Conservation (phyloP, 2,329 filamentous ascomycete species). For the Cucurbitaria berberidis region DNA sequence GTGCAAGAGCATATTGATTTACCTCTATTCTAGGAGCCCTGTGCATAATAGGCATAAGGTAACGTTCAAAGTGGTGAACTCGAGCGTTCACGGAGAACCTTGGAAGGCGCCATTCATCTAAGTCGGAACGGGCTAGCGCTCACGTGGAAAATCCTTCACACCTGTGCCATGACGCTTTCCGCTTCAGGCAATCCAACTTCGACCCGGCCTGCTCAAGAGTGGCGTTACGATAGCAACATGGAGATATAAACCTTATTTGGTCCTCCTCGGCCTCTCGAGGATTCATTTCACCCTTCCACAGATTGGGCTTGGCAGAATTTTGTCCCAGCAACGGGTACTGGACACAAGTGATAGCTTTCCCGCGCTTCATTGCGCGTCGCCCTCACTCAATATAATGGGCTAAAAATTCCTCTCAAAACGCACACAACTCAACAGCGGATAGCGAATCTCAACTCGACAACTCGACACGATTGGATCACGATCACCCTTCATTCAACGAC, state of each 20-base stretch:
- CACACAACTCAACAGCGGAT: not conserved
- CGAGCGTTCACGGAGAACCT: not conserved
- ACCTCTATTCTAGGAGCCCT: too few species aligned
- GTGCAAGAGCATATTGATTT: too few species aligned
- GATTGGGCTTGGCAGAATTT: not conserved
- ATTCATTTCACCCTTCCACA: not conserved
- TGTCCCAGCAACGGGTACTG: not conserved
- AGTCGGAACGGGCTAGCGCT: not conserved
- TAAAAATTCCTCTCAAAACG: not conserved
- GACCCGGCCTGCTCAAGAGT: not conserved
- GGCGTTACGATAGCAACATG: not conserved
- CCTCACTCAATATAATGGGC: not conserved
- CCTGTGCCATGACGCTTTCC: not conserved
- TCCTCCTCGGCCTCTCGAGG: not conserved
- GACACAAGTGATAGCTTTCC: not conserved
- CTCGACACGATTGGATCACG: not conserved
- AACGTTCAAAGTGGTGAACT: not conserved
- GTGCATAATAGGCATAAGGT: too few species aligned
- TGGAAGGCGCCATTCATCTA: not conserved
- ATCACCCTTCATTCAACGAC: not conserved
- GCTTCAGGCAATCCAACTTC: not conserved
- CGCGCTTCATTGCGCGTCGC: not conserved
- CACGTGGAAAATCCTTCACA: constrained; percentile 1
- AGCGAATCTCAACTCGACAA: not conserved
- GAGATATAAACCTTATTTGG: not conserved